Conservation (phyloP, 345 rosid species). For the Camelina hispida region DNA sequence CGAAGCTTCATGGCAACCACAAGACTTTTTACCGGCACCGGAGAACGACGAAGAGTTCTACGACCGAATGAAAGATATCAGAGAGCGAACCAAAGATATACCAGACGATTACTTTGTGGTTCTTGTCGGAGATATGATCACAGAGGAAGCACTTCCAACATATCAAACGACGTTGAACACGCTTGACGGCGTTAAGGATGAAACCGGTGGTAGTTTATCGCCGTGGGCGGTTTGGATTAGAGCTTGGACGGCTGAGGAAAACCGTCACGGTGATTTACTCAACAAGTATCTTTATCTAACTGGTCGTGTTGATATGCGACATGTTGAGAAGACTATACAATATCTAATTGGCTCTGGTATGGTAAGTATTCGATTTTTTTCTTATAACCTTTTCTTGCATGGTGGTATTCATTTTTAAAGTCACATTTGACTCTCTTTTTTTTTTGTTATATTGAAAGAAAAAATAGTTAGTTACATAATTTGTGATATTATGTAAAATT, state of each 20-base stretch:
- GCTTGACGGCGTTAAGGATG: constrained; percentile 54
- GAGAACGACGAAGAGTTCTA: constrained; percentile 50
- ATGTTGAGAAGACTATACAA: constrained; percentile 62
- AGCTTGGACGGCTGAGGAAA: constrained; percentile 73
- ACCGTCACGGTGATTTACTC: constrained; percentile 67
- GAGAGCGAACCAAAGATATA: constrained; percentile 49
- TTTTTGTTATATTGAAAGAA: too few species aligned
- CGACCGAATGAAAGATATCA: constrained; percentile 53
- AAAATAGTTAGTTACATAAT: too few species aligned
- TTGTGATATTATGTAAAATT: not conserved
- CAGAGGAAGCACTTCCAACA: constrained; percentile 88
- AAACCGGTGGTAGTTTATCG: constrained; percentile 47
- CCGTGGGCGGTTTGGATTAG: constrained; percentile 67
- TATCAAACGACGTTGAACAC: constrained; percentile 78
- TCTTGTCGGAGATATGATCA: constrained; percentile 59
- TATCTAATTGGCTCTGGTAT: constrained; percentile 47
- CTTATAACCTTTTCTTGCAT: not conserved
- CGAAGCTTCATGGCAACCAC: constrained; percentile 73
- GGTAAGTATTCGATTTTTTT: constrained; percentile 30
- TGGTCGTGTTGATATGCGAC: constrained; percentile 66
- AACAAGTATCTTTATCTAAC: constrained; percentile 60
- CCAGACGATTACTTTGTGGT: constrained; percentile 50
- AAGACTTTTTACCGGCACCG: constrained; percentile 61
- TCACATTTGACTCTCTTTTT: not conserved
- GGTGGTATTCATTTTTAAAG: not conserved